Evolutionary conservation across 371 early-diverging fungal species (phyloP).

Genomic region (Mucor velutinosus): DNA sequence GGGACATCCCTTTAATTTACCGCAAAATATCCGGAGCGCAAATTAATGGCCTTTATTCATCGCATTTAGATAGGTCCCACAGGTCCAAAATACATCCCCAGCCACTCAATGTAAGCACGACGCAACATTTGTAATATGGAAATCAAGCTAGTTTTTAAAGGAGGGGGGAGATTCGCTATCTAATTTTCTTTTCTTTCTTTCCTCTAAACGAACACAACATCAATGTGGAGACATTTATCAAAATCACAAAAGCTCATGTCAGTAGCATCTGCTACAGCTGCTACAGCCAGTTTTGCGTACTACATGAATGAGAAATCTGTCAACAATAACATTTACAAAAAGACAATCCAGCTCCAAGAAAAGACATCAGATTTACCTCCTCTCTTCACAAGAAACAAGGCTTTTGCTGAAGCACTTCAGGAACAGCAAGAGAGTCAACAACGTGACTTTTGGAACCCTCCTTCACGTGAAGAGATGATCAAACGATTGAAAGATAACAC

Average conservation of each 20-base stretch:
- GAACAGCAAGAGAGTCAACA: conserved; percentile 28
- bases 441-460: conserved; percentile 72
- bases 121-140: neutral
- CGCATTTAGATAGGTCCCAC: conserved; percentile 11
- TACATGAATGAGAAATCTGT: conserved; percentile 26
- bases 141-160: conserved; percentile 10
- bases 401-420: conserved; percentile 40
- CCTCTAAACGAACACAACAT: neutral
- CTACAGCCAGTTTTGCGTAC: conserved; percentile 38
- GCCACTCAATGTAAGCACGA: conserved; percentile 19
- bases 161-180: neutral
- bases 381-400: conserved; percentile 35
- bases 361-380: conserved; percentile 12
- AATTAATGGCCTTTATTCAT: neutral
- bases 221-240: conserved; percentile 51
- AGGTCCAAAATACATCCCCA: conserved; percentile 12
- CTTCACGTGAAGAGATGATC: conserved; percentile 74
- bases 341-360: conserved; percentile 20
- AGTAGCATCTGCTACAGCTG: conserved; percentile 29
- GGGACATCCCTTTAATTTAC: neutral
- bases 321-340: conserved; percentile 16
- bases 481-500: conserved; percentile 58
- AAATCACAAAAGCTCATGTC: conserved; percentile 42
- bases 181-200: conserved; percentile 9
- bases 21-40: conserved; percentile 1